These are phyloP conservation scores for Camellia japonica DNA, from an alignment of 148 eudicot genomes.

Conservation along the genomic window DNA sequence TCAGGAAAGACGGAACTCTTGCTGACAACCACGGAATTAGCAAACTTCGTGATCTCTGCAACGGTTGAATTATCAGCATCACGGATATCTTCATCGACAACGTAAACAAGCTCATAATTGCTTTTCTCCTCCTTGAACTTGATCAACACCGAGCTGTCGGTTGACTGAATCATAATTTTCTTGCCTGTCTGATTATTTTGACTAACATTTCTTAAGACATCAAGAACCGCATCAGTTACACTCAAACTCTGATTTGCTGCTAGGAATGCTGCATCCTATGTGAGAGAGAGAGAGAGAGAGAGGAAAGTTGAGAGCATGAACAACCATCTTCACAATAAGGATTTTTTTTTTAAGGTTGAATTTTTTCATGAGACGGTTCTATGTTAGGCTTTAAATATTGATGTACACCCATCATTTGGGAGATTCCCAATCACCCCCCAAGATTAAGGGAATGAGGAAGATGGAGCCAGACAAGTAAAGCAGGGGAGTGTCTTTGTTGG, in stretches of 20 bases:
- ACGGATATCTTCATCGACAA: constrained; percentile 52
- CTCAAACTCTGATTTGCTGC: constrained; percentile 57
- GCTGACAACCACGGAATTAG: constrained; percentile 59
- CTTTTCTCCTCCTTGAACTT: constrained; percentile 51
- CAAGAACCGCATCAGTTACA: constrained; percentile 55
- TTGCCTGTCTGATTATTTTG: constrained; percentile 31
- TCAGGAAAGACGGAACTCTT: constrained; percentile 60
- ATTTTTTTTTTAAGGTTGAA: no score
- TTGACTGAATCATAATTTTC: constrained; percentile 74
- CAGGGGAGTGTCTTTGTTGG: no score
- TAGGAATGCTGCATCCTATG: constrained; percentile 82
- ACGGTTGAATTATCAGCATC: constrained; percentile 51
- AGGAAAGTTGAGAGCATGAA: not conserved
- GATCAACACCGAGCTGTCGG: constrained; percentile 63
- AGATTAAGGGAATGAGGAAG: not conserved
- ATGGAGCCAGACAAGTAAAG: not conserved
- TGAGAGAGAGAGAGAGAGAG: not conserved
- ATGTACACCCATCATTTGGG: not conserved
- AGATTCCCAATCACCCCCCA: not conserved
- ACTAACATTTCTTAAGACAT: constrained; percentile 50
- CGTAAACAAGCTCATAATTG: constrained; percentile 65
- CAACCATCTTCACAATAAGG: no score
- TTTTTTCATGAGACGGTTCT: not conserved
- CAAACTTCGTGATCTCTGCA: constrained; percentile 55
- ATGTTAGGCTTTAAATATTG: not conserved